Conservation (phyloP, 345 rosid species). For the Pistacia integerrima region DNA sequence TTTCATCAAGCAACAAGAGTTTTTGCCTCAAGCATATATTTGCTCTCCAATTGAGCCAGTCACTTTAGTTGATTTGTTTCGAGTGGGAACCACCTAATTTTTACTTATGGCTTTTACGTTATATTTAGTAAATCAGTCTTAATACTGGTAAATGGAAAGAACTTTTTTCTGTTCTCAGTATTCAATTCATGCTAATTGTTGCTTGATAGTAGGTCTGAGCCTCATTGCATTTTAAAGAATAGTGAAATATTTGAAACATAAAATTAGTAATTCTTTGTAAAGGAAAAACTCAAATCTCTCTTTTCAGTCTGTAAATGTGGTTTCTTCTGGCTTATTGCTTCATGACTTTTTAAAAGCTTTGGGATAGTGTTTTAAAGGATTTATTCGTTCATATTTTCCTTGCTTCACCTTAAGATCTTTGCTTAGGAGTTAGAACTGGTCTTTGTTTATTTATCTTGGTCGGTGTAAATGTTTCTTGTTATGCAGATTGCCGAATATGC, state of each 20-base stretch:
- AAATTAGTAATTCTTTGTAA: not conserved
- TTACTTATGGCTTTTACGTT: not conserved
- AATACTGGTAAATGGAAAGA: not conserved
- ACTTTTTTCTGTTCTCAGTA: conserved; percentile 1
- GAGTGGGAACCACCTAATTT: not conserved
- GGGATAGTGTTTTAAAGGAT: not conserved
- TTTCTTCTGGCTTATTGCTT: not conserved
- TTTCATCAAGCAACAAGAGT: not conserved
- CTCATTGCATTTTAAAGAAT: not conserved
- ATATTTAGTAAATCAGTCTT: not conserved
- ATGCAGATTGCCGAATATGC: conserved; percentile 98
- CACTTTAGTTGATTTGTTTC: conserved; percentile 8
- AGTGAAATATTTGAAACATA: not conserved
- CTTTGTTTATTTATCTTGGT: conserved; percentile 18
- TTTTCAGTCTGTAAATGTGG: not conserved
- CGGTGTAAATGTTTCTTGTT: conserved; percentile 17
- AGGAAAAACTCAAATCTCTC: not conserved
- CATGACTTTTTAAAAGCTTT: not conserved
- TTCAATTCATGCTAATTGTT: not conserved
- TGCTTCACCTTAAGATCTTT: conserved; percentile 2
- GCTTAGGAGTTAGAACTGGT: not conserved
- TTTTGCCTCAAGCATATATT: not conserved
- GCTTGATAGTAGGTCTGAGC: not conserved
- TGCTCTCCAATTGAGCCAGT: not conserved
- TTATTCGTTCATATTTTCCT: conserved; percentile 1